Evolutionary conservation across 2,329 filamentous ascomycete genomes (phyloP).

Genomic region (Pseudogymnoascus sp.): DNA sequence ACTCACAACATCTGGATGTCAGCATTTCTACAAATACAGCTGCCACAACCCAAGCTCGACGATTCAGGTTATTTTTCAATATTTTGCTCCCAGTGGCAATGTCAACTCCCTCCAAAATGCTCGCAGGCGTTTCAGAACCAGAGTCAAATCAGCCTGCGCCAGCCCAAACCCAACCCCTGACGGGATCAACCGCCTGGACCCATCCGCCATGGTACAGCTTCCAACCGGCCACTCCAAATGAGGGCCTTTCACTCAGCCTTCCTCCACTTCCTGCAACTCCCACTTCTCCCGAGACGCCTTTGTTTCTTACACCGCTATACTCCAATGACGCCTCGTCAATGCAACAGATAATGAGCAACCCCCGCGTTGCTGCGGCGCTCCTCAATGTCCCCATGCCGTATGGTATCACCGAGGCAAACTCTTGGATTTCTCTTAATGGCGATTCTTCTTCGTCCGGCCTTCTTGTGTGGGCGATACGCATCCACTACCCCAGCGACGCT

Average conservation of each 20-base stretch:
- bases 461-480: slow-evolving; percentile 1
- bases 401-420: background rate
- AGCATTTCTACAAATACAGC: background rate
- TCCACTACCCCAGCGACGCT: background rate
- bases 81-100: background rate
- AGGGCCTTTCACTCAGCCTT: background rate
- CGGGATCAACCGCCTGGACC: background rate
- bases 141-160: background rate
- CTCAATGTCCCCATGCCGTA: slow-evolving; percentile 9
- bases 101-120: background rate
- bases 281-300: background rate
- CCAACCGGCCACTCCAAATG: background rate
- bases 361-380: background rate
- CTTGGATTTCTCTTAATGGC: background rate
- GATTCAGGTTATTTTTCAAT: background rate
- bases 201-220: background rate
- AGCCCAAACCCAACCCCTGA: background rate
- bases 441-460: background rate
- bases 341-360: background rate
- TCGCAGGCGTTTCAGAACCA: background rate
- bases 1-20: background rate
- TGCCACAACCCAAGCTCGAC: background rate
- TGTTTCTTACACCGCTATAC: slow-evolving; percentile 7
- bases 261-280: background rate
- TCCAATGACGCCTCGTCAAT: background rate